Conservation (phyloP, 2,329 filamentous ascomycete genomes). For the Botryotinia narcissicola region DNA sequence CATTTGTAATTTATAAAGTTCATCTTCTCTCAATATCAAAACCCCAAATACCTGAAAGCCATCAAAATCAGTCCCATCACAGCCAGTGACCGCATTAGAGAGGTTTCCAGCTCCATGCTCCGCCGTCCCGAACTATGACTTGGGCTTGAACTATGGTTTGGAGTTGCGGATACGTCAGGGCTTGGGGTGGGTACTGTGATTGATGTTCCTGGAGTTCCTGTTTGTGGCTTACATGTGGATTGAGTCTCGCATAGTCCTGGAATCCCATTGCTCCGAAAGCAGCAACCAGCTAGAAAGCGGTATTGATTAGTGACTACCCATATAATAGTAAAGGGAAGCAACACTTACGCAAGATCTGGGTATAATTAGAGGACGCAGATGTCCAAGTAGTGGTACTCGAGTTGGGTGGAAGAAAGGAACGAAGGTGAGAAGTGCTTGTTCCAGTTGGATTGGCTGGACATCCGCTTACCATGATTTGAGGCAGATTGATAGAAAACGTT, state of each 20-base stretch:
- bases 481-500: neutral
- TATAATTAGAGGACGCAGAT: neutral
- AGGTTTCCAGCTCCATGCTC: neutral
- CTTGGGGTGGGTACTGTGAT: neutral
- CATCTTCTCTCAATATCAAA: too few species aligned
- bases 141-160: neutral
- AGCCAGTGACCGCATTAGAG: neutral
- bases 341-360: neutral
- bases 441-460: neutral
- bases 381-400: neutral
- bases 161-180: neutral
- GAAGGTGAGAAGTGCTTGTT: neutral
- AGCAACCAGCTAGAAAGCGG: neutral
- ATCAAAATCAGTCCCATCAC: neutral
- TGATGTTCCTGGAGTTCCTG: too few species aligned
- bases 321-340: neutral
- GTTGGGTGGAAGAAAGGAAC: neutral
- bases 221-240: neutral
- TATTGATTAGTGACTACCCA: rapidly evolving
- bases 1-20: too few species aligned
- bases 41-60: neutral
- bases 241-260: neutral
- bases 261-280: neutral
- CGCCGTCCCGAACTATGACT: neutral
- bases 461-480: neutral